These are phyloP conservation scores for Thamnidium elegans DNA, from an alignment of 192 early-diverging fungal genomes.

Conservation along the genomic window DNA sequence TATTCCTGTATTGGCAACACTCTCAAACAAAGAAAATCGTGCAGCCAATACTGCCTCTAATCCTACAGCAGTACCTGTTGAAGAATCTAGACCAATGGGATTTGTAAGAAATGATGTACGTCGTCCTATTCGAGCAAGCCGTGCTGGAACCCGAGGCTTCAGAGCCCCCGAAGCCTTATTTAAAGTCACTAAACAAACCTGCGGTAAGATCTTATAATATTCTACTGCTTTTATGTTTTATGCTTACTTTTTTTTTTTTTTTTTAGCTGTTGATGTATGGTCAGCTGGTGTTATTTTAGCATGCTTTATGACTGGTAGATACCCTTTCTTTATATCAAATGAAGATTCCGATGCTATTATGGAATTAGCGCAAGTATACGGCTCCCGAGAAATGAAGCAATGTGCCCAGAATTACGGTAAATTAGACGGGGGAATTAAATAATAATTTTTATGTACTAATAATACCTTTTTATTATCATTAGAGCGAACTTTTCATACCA, in stretches of 20 bases:
- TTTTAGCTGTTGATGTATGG: constrained; percentile 86
- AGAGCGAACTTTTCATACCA: constrained; percentile 60
- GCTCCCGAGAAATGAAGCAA: constrained; percentile 68
- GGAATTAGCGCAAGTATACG: constrained; percentile 82
- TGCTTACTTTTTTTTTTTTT: background rate
- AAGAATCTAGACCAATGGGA: constrained; percentile 30
- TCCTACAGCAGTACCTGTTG: background rate
- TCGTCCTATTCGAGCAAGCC: constrained; percentile 68
- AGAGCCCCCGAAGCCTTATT: constrained; percentile 91
- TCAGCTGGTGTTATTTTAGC: constrained; percentile 85
- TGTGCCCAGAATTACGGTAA: constrained; percentile 36
- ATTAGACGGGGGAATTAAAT: constrained; percentile 42
- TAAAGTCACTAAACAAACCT: constrained; percentile 72
- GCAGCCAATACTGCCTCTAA: background rate
- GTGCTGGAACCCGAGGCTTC: constrained; percentile 92
- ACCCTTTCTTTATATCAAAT: constrained; percentile 87
- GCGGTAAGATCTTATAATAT: constrained; percentile 43
- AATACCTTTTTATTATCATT: background rate
- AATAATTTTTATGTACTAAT: constrained; percentile 22
- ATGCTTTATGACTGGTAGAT: constrained; percentile 74
- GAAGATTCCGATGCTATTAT: constrained; percentile 85
- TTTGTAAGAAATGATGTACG: constrained; percentile 52
- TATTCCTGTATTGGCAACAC: background rate
- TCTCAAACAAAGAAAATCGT: constrained; percentile 3
- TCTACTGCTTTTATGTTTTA: background rate